Evolutionary conservation across 179 eudicot species (phyloP).

Genomic region (Beta macrorhiza): DNA sequence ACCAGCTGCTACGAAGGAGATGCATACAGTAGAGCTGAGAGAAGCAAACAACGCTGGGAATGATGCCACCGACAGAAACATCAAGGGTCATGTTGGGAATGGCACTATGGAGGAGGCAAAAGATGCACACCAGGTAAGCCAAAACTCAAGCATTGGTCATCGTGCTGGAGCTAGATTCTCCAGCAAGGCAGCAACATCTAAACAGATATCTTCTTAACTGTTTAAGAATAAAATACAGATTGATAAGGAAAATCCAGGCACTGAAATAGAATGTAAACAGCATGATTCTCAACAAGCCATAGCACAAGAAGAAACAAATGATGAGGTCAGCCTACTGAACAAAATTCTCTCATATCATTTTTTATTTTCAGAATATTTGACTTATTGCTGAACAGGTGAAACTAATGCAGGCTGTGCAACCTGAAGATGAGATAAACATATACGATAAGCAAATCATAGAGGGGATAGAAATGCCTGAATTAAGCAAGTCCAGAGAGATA

Average conservation of each 20-base stretch:
- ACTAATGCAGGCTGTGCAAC: not conserved
- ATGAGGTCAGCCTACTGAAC: constrained; percentile 10
- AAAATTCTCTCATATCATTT: not conserved
- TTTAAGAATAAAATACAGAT: not conserved
- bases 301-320: not conserved
- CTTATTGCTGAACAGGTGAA: constrained; percentile 13
- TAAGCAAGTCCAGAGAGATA: no score
- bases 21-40: not conserved
- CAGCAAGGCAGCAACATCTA: no score
- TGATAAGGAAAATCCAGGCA: not conserved
- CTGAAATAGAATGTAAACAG: not conserved
- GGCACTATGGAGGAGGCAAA: not conserved
- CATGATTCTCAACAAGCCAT: not conserved
- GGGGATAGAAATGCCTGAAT: not conserved
- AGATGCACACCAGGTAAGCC: constrained; percentile 7
- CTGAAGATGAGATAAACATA: constrained; percentile 2
- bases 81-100: not conserved
- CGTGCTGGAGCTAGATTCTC: not conserved
- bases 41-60: not conserved
- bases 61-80: not conserved
- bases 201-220: not conserved
- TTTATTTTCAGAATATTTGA: not conserved
- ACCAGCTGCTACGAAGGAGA: not conserved
- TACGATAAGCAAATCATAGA: not conserved
- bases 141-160: not conserved